phyloP scores from a whole-genome alignment of 768 basidiomycete species.

The Leccinum incarnatum region DNA sequence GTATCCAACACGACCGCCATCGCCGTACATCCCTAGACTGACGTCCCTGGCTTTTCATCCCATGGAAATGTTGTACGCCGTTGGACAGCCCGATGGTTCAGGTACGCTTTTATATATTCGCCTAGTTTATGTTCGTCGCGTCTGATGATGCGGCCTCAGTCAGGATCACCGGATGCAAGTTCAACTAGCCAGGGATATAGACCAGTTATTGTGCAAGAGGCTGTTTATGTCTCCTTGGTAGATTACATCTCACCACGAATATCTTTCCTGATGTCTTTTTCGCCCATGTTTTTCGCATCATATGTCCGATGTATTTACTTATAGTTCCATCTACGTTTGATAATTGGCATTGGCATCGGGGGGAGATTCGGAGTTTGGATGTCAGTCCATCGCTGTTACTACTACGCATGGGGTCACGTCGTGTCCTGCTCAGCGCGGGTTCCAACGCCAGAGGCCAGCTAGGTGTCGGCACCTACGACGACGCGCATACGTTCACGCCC shows the following conservation, averaged over 20 bases:
- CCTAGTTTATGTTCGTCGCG: not conserved
- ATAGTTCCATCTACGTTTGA: not conserved
- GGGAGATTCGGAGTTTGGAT: not conserved
- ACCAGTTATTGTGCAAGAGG: not conserved
- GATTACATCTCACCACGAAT: constrained; percentile 17
- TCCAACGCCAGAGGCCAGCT: constrained; percentile 52
- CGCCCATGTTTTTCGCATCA: constrained; percentile 4
- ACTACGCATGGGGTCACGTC: not conserved
- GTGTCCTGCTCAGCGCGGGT: constrained; percentile 39
- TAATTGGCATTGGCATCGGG: not conserved
- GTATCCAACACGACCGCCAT: constrained; percentile 56
- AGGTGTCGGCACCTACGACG: constrained; percentile 37
- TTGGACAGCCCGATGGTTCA: constrained; percentile 69
- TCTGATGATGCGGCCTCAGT: constrained; percentile 36
- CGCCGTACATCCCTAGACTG: constrained; percentile 57
- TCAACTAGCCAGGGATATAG: constrained; percentile 24
- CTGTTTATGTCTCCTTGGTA: not conserved
- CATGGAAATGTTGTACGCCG: constrained; percentile 77
- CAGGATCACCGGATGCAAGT: constrained; percentile 57
- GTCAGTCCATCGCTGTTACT: not conserved
- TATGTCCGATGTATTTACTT: constrained; percentile 6
- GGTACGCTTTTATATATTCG: constrained; percentile 33
- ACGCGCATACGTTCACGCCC: constrained; percentile 38
- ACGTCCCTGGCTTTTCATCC: constrained; percentile 81
- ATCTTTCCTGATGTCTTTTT: constrained; percentile 4